Percentiles rank a stretch among this genome's conserved stretches.
Evolutionary conservation across 140 eudicot species (phyloP).

Genomic region (Stevia rebaudiana): DNA sequence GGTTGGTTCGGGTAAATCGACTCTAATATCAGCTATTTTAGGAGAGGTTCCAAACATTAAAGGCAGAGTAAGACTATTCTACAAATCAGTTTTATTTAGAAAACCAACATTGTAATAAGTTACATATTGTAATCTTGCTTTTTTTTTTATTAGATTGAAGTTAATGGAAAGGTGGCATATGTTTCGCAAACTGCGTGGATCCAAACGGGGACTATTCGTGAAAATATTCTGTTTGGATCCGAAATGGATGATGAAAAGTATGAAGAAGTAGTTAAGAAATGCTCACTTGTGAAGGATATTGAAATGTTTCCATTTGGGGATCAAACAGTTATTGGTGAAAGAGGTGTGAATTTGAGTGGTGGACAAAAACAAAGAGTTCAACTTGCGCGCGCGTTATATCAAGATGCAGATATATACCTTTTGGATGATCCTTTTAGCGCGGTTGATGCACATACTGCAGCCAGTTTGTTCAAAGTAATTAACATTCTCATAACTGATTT

Average conservation of each 20-base stretch:
- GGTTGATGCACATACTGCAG: slow-evolving; percentile 79
- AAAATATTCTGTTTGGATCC: slow-evolving; percentile 61
- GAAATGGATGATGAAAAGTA: slow-evolving; percentile 43
- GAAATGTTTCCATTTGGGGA: slow-evolving; percentile 65
- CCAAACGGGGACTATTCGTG: slow-evolving; percentile 65
- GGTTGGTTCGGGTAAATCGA: slow-evolving; percentile 79
- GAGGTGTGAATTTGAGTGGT: slow-evolving; percentile 79
- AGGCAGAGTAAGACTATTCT: slow-evolving; percentile 50
- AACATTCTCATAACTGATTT: not conserved
- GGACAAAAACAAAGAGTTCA: slow-evolving; percentile 82
- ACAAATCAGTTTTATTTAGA: not conserved
- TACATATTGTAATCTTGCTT: not conserved
- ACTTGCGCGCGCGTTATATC: slow-evolving; percentile 75
- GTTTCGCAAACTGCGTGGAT: slow-evolving; percentile 84
- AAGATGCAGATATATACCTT: slow-evolving; percentile 65
- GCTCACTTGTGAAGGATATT: slow-evolving; percentile 59
- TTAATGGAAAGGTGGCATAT: slow-evolving; percentile 54
- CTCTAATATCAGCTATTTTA: slow-evolving; percentile 57
- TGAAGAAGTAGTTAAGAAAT: slow-evolving; percentile 38
- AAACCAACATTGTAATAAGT: not conserved
- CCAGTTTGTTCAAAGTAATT: slow-evolving; percentile 55
- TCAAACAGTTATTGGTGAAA: slow-evolving; percentile 57
- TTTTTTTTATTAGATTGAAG: slow-evolving; percentile 38
- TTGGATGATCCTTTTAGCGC: slow-evolving; percentile 82
- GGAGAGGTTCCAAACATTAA: slow-evolving; percentile 58